Evolutionary conservation across 805 yeast species (phyloP), one percentile per base, ranked within the genome.

Genomic region (Lipomyces yamadae): DNA sequence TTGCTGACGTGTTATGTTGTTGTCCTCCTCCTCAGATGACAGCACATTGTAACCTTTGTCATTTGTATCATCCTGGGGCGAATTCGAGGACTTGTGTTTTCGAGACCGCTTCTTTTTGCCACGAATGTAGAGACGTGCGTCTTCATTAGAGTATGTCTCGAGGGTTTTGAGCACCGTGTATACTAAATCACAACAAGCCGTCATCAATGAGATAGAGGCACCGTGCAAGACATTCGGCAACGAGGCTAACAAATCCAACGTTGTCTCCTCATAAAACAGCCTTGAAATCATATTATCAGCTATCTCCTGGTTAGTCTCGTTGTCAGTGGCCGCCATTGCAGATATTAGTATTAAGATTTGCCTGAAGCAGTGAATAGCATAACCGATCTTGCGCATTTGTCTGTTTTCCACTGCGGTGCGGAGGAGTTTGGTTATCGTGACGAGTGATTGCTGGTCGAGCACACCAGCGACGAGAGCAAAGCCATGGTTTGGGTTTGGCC

Each of bases 251-350:
- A 86, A 74, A 56, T 84, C 86, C 34, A 91, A 77, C 61, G 86
- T 84, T 30, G 80, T 82, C 61, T 86, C 87, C 61, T 86, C 88
- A 65, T 88, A 85, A 72, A 94, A 92, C n/a, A 94, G 78, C 56
- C 87, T 83, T 56, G 91, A 79, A 24, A 87, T 82, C 65, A 89
- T 84, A 30, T 86, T 87, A 37, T 84, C 85, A 0, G 92, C 81
- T 39, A 83, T 77, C 50, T 83, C 85, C 24, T 81, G 82, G 67
- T 82, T 81, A 37, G 85, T 88, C 1, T 79, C 83, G 1, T 76
- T 75, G 1, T 77, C 68, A 2, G 81, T 76, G 5, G 74, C 72
- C 15, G 82, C 80, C 76, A 87, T 81, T 4, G 79, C 77, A 1
- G 78, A 76, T 0, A 81, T 74, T 2, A 82, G 74, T 10, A 82